Conservation (phyloP, 1,139 yeast genomes). For the Hanseniaspora gamundiae region DNA sequence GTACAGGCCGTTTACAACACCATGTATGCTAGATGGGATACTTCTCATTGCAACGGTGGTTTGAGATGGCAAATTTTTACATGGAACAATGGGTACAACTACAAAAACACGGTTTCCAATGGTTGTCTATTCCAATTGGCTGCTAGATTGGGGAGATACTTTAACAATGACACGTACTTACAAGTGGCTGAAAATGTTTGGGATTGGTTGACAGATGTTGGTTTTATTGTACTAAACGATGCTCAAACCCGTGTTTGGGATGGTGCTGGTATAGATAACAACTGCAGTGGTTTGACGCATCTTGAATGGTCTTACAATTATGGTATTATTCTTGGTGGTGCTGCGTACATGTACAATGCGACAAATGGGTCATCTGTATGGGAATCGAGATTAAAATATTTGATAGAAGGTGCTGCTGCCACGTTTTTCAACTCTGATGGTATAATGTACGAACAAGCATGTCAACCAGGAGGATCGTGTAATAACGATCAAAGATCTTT, state of each 20-base stretch:
- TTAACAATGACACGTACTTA: conserved; percentile 40
- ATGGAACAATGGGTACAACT: conserved; percentile 56
- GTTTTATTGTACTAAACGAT: conserved; percentile 30
- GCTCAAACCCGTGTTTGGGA: conserved; percentile 35
- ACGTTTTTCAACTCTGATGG: conserved; percentile 32
- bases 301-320: conserved; percentile 53
- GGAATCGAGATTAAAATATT: conserved; percentile 34
- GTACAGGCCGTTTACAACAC: conserved; percentile 52
- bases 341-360: conserved; percentile 47
- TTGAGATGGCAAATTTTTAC: conserved; percentile 62
- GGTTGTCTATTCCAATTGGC: conserved; percentile 52
- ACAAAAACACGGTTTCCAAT: conserved; percentile 54
- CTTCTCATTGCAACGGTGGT: conserved; percentile 44
- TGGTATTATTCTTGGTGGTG: conserved; percentile 46
- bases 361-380: conserved; percentile 39
- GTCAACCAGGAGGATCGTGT: conserved; percentile 35
- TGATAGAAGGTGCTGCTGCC: conserved; percentile 34
- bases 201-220: conserved; percentile 46
- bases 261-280: conserved; percentile 41
- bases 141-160: conserved; percentile 50
- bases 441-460: conserved; percentile 47
- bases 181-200: conserved; percentile 46
- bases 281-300: conserved; percentile 38
- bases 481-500: conserved; percentile 55
- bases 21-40: conserved; percentile 45